Base-by-base conservation (phyloP, 208 protist genomes). In the Phytomonas sp. region DNA sequence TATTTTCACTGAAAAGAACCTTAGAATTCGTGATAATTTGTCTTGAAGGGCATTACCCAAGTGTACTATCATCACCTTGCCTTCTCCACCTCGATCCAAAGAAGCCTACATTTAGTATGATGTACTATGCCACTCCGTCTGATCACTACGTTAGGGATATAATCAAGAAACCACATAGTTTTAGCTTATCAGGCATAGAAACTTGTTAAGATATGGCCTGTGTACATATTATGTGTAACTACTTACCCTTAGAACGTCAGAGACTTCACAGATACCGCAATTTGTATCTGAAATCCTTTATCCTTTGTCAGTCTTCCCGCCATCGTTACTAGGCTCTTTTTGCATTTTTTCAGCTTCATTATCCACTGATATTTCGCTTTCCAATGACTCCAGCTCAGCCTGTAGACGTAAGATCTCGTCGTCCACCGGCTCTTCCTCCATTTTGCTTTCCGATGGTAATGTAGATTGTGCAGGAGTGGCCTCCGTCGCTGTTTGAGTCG, bases 361-460 rank as follows among this genome's bases (percentile, higher is more conserved):
- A 12, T 76, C 34, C 16, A 59, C 66, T 66, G 40, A 49, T 23
- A 80, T 75, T 63, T 88, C 81, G 32, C 29, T 42, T 76, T 93
- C 91, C 30, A 96, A 73, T 30, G 86, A 86, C 45, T 80, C 85
- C 60, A 96, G 80, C 79, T 96, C 91, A 26, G 88, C 88, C 79
- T 94, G 78, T 52, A 96, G 80, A 0, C 87, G 80, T 2, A 84
- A 84, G 67, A 95, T 84, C 71, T 95, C 90, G 34, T 92, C 86
- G 26, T 89, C 80, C 56, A 66, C 73, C 19, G 42, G 71, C 31
- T 56, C 74, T 14, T 26, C 66, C 62, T 31, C 33, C 34, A 29
- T 63, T 34, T 4, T 16, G 34, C 30, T 14, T 64, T 64, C 32
- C 31, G 3, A n/a, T 12, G 60, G 12, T 64, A 19, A 64, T 23